Evolutionary conservation across 441 rosid genomes (phyloP).

Genomic region (Gossypium davidsonii): DNA sequence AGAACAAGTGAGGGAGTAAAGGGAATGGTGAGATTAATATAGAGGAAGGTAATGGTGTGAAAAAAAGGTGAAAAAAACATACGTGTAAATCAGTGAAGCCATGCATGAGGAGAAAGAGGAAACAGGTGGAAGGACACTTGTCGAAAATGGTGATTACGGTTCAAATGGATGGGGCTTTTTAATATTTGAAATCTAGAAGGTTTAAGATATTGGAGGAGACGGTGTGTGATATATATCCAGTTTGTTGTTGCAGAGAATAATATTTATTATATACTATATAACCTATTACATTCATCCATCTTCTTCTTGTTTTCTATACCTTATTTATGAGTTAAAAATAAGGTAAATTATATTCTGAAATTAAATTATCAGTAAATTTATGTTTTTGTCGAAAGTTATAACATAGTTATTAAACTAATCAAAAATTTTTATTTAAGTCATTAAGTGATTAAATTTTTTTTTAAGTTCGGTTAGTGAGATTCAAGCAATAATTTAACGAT

Average conservation of each 20-base stretch:
- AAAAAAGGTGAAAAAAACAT: not conserved
- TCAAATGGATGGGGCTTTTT: not conserved
- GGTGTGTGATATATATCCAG: slow-evolving; percentile 10
- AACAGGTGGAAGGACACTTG: slow-evolving; percentile 69
- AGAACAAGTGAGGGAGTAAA: not conserved
- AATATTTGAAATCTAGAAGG: not conserved
- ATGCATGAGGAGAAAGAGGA: slow-evolving; percentile 12
- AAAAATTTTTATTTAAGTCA: no score
- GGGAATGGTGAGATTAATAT: slow-evolving; percentile 8
- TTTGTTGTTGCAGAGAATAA: not conserved
- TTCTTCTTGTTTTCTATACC: no score
- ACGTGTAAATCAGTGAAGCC: slow-evolving; percentile 32
- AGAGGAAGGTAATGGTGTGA: slow-evolving; percentile 13
- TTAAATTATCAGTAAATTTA: no score
- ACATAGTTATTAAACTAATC: no score
- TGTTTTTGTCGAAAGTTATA: no score
- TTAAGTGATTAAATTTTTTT: accelerated
- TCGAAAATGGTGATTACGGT: slow-evolving; percentile 19
- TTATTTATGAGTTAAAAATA: no score
- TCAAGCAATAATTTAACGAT: no score
- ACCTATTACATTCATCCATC: no score
- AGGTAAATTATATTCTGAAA: no score
- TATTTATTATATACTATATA: not conserved
- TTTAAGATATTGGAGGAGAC: not conserved
- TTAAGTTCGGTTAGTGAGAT: no score